Evolutionary conservation across 2,329 filamentous ascomycete species (phyloP).

Genomic region (Penicillium capsulatum): DNA sequence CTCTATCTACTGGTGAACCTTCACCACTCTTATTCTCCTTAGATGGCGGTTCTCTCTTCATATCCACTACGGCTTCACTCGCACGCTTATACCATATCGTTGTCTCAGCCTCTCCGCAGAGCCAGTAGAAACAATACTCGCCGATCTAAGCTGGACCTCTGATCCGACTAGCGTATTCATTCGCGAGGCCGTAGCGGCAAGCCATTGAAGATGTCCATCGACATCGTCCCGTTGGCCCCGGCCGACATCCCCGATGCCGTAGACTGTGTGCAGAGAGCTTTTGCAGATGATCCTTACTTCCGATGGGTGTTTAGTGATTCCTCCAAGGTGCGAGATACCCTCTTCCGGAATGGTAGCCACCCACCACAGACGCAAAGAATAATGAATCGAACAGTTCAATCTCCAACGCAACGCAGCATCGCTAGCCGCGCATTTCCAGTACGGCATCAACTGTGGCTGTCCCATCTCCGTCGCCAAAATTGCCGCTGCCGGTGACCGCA

Average conservation of each 20-base stretch:
- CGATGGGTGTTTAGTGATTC: constrained; percentile 60
- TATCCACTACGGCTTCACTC: constrained; percentile 31
- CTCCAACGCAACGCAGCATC: constrained; percentile 58
- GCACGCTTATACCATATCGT: constrained; percentile 32
- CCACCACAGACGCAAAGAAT: constrained; percentile 9
- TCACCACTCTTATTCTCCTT: constrained; percentile 21
- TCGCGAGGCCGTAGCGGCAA: constrained; percentile 18
- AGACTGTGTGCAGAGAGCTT: constrained; percentile 62
- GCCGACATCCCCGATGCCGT: constrained; percentile 61
- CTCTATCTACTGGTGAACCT: constrained; percentile 11
- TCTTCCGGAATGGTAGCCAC: neutral
- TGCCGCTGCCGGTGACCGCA: constrained; percentile 29
- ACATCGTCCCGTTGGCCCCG: constrained; percentile 54
- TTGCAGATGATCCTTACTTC: constrained; percentile 64
- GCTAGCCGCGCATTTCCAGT: constrained; percentile 61
- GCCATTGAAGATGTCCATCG: constrained; percentile 46
- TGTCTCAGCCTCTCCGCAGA: constrained; percentile 30
- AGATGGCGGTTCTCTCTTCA: constrained; percentile 33
- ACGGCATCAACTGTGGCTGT: constrained; percentile 62
- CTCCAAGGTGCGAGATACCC: constrained; percentile 46
- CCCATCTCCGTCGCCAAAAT: constrained; percentile 67
- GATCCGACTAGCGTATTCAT: constrained; percentile 6
- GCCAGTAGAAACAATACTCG: constrained; percentile 27
- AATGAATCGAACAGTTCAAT: constrained; percentile 50
- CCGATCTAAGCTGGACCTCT: constrained; percentile 18